Percentiles rank a stretch among this genome's conserved stretches.
Conservation (phyloP, 169 alveolate genomes). For the Babesia ovata region DNA sequence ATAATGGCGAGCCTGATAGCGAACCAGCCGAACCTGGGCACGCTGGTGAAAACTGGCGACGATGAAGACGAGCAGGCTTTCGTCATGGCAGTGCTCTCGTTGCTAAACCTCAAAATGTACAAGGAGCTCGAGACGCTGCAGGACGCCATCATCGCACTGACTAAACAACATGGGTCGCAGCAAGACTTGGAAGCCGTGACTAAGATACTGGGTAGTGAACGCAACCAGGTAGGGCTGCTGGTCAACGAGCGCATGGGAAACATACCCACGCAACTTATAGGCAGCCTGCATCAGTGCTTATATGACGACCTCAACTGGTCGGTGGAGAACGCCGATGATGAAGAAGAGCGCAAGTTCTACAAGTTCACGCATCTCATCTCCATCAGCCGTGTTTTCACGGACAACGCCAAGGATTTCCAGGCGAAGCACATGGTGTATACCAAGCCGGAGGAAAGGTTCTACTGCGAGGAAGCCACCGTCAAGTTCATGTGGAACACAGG, state of each 20-base stretch:
- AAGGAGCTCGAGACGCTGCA: conserved; percentile 27
- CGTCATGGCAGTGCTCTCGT: conserved; percentile 59
- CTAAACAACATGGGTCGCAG: conserved; percentile 33
- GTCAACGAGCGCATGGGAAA: conserved; percentile 59
- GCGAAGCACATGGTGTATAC: conserved; percentile 15
- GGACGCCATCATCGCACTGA: conserved; percentile 24
- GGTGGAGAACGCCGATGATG: conserved; percentile 42
- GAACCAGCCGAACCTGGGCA: conserved; percentile 58
- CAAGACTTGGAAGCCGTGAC: conserved; percentile 32
- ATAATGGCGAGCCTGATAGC: conserved; percentile 36
- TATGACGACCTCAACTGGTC: conserved; percentile 64
- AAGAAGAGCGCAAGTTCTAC: conserved; percentile 53
- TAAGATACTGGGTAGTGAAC: conserved; percentile 25
- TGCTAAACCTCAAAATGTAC: conserved; percentile 44
- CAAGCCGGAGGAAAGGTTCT: conserved; percentile 59
- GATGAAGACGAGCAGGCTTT: conserved; percentile 42
- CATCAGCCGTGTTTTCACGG: conserved; percentile 37
- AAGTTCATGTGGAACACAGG: conserved; percentile 63
- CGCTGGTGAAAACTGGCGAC: conserved; percentile 38
- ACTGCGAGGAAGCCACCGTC: conserved; percentile 39
- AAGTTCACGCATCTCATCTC: conserved; percentile 56
- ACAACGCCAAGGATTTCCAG: conserved; percentile 16
- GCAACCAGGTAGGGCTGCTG: conserved; percentile 51
- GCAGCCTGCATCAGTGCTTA: conserved; percentile 44
- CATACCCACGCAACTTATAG: conserved; percentile 58